These are phyloP conservation scores for Gentiana dahurica DNA, from an alignment of 257 asterid species.

Conservation along the genomic window DNA sequence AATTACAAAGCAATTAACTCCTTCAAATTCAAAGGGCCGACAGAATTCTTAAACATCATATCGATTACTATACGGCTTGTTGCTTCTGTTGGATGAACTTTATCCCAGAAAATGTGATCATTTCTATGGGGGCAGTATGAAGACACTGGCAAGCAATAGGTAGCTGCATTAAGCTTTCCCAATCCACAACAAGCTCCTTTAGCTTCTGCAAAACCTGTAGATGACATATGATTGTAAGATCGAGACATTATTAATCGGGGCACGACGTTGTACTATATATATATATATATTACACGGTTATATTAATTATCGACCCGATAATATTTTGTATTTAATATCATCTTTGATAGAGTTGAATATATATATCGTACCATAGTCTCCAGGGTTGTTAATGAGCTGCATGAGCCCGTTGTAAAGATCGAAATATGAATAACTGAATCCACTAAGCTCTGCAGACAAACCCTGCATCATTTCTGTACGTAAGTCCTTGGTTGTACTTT, in stretches of 20 bases:
- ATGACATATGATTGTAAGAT: no score
- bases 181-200: constrained; percentile 82
- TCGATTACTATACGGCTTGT: constrained; percentile 31
- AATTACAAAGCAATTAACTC: constrained; percentile 33
- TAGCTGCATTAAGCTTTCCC: constrained; percentile 48
- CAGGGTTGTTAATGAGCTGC: constrained; percentile 33
- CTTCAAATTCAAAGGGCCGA: constrained; percentile 37
- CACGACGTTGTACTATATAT: no score
- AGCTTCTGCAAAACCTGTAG: constrained; percentile 47
- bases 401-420: constrained; percentile 33
- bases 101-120: constrained; percentile 68
- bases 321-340: no score
- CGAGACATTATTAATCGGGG: no score
- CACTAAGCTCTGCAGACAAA: constrained; percentile 33
- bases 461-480: constrained; percentile 33
- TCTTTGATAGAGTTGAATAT: no score
- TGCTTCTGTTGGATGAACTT: constrained; percentile 72
- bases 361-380: constrained; percentile 32
- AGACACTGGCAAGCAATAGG: constrained; percentile 18
- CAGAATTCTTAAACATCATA: constrained; percentile 24
- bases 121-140: constrained; percentile 37
- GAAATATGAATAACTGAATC: constrained; percentile 40
- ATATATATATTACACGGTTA: no score
- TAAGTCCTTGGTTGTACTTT: constrained; percentile 38
- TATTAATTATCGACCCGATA: no score